Conservation (phyloP, 441 rosid genomes). For the Biscutella laevigata region DNA sequence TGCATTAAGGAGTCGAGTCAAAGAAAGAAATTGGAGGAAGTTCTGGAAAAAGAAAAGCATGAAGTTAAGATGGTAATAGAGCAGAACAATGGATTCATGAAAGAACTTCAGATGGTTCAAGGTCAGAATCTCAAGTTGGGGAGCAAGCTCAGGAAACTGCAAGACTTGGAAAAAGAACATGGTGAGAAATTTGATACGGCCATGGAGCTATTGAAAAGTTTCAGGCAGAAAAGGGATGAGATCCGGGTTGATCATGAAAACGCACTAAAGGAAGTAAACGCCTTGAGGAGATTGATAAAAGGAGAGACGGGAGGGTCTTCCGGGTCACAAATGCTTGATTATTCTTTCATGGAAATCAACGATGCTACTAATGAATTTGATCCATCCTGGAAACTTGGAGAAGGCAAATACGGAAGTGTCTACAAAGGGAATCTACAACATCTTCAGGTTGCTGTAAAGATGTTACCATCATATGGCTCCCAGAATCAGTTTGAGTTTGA, state of each 20-base stretch:
- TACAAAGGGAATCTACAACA: conserved; percentile 70
- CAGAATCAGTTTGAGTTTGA: conserved; percentile 48
- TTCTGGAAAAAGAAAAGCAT: conserved; percentile 39
- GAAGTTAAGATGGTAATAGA: conserved; percentile 40
- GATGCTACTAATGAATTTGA: conserved; percentile 73
- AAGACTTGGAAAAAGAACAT: conserved; percentile 37
- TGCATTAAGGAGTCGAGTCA: conserved; percentile 49
- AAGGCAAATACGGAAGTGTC: conserved; percentile 70
- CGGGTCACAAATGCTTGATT: conserved; percentile 52
- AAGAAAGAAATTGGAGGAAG: conserved; percentile 57
- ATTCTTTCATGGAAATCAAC: conserved; percentile 72
- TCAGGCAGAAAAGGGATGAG: conserved; percentile 62
- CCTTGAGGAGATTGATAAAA: conserved; percentile 33
- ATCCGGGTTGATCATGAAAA: conserved; percentile 48
- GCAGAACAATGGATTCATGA: conserved; percentile 32
- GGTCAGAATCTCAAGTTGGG: conserved; percentile 43
- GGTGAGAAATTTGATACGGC: conserved; percentile 82
- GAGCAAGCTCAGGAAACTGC: conserved; percentile 41
- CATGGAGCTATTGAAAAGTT: conserved; percentile 66
- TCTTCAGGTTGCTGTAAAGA: conserved; percentile 70
- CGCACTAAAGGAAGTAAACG: conserved; percentile 38
- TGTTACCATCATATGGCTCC: conserved; percentile 77
- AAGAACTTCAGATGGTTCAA: conserved; percentile 44
- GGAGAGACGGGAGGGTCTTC: conserved; percentile 33
- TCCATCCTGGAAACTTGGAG: conserved; percentile 76